Evolutionary conservation across 345 rosid genomes (phyloP), one percentile per base, ranked within the genome.

Genomic region (Adansonia digitata): DNA sequence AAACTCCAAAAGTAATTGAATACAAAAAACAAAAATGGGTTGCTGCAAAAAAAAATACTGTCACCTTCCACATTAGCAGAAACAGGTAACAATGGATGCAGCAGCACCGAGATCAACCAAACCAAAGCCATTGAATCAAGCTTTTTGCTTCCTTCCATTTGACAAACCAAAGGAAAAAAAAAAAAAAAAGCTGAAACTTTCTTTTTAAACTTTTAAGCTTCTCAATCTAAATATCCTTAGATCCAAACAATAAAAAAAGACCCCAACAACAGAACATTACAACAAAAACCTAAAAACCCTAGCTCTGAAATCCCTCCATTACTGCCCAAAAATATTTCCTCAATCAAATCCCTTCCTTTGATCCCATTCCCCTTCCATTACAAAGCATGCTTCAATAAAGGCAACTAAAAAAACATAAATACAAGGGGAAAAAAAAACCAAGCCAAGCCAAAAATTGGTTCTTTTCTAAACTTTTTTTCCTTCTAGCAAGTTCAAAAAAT

Each of bases 1-100:
- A 74, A 56, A 75, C 56, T 48, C 12, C 34, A 37, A 37, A 37
- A 37, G n/a, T 37, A 37, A 37, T 37, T 52, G n/a, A 37, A 37
- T 2, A 37, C 39, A 37, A 37, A 37, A 7, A 5, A 37, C 39
- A 37, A 37, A 37, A 37, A 37, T 37, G 39, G 7, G 39, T 37
- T 37, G 39, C 4, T 37, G 39, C 39, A 37, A 37, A 0, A 37
- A 37, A 37, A 56, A 22, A 40, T 1, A 73, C 2, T 78, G 75
- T 14, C 42, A 93, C 98, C 98, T 88, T 93, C 98, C 91, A 87
- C 81, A 80, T 93, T 93, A 71, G 92, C 89, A 77, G 74, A 81
- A 24, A 82, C 85, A 80, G 81, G 76, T 85, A 89, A 86, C 39
- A 84, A 75, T 20, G 91, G 82, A 81, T 81, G 81, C 20, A 72